These are phyloP conservation scores for Ophiobolus disseminans DNA, from an alignment of 2,329 filamentous ascomycete genomes.

Conservation along the genomic window DNA sequence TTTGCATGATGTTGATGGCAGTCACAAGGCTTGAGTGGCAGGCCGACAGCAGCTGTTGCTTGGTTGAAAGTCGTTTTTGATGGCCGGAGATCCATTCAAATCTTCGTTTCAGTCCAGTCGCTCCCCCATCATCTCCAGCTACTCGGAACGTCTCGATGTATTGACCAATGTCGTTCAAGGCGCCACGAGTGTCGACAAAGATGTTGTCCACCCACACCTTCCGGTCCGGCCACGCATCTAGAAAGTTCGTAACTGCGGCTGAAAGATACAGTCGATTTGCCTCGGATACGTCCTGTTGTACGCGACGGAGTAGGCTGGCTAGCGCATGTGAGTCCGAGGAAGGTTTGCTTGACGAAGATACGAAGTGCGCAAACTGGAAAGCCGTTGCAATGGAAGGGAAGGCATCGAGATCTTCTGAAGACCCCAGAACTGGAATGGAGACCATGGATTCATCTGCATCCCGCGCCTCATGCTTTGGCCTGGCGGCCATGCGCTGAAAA, in stretches of 20 bases:
- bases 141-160: slow-evolving; percentile 35
- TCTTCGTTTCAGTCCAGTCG: slow-evolving; percentile 30
- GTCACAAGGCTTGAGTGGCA: slow-evolving; percentile 38
- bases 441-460: slow-evolving; percentile 13
- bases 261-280: slow-evolving; percentile 34
- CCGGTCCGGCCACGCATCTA: slow-evolving; percentile 30
- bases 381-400: slow-evolving; percentile 32
- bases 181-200: slow-evolving; percentile 27
- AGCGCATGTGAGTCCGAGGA: slow-evolving; percentile 34
- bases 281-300: slow-evolving; percentile 36
- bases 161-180: slow-evolving; percentile 39
- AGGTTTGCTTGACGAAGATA: slow-evolving; percentile 25
- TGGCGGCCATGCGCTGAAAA: slow-evolving; percentile 19
- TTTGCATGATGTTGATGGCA: slow-evolving; percentile 38
- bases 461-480: slow-evolving; percentile 9
- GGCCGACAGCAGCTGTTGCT: slow-evolving; percentile 25
- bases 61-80: slow-evolving; percentile 33
- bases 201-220: slow-evolving; percentile 35
- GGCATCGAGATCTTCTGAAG: slow-evolving; percentile 11
- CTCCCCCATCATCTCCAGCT: slow-evolving; percentile 28
- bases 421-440: slow-evolving; percentile 5
- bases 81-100: slow-evolving; percentile 40
- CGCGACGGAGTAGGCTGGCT: slow-evolving; percentile 33
- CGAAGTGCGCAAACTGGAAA: slow-evolving; percentile 39
- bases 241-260: slow-evolving; percentile 26